Evolutionary conservation across 2,329 filamentous ascomycete species (phyloP).

Genomic region (Pseudocercospora pini-densiflorae): DNA sequence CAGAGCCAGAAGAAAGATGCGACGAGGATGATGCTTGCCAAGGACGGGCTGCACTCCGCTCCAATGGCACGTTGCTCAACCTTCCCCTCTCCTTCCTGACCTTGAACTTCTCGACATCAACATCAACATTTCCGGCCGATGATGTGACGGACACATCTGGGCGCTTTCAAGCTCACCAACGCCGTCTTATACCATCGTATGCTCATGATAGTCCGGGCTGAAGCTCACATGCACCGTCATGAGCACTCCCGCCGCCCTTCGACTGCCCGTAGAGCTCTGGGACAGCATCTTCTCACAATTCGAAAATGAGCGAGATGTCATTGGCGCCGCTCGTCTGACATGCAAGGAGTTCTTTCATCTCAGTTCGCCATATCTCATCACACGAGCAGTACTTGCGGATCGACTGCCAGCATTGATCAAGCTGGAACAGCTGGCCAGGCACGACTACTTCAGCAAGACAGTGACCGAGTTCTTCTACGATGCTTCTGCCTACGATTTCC

Average conservation of each 20-base stretch:
- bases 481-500: too few relatives aligned
- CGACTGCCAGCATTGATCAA: too few relatives aligned
- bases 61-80: background rate
- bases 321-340: too few relatives aligned
- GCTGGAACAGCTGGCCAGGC: too few relatives aligned
- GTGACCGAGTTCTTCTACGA: too few relatives aligned
- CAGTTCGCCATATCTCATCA: too few relatives aligned
- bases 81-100: background rate
- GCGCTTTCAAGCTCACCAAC: background rate
- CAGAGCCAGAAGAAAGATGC: background rate
- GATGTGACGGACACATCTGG: background rate
- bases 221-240: background rate
- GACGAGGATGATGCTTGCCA: background rate
- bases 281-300: background rate
- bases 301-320: too few relatives aligned
- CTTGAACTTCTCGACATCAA: background rate
- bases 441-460: too few relatives aligned
- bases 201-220: too few relatives aligned
- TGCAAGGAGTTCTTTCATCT: too few relatives aligned
- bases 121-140: background rate
- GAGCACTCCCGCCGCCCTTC: background rate
- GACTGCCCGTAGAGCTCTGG: background rate
- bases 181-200: background rate
- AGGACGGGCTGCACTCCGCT: background rate
- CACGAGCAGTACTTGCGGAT: too few relatives aligned